These are phyloP conservation scores for Carex kokanica DNA, from an alignment of 176 grass and related monocot species.

Conservation along the genomic window DNA sequence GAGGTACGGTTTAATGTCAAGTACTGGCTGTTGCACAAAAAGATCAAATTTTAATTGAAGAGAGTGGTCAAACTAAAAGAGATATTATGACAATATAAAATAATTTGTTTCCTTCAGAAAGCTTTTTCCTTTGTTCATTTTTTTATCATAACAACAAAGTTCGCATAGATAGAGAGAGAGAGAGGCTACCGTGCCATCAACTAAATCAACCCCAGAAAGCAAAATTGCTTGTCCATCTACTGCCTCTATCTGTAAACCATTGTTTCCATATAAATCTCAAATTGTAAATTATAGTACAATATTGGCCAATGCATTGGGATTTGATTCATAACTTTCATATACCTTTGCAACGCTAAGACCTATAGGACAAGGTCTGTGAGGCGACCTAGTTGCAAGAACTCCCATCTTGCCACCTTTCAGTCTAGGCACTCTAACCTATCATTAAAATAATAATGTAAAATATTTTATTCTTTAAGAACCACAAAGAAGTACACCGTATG, in stretches of 20 bases:
- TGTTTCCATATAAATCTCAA: background rate
- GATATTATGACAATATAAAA: background rate
- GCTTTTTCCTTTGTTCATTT: background rate
- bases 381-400: constrained; percentile 77
- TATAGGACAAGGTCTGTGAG: constrained; percentile 89
- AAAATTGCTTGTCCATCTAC: constrained; percentile 65
- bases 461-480: background rate
- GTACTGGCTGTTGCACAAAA: constrained; percentile 65
- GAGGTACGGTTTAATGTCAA: constrained; percentile 97
- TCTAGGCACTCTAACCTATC: constrained; percentile 90
- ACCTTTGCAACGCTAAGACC: constrained; percentile 96
- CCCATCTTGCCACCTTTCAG: constrained; percentile 89
- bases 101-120: background rate
- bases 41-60: constrained; percentile 2
- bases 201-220: constrained; percentile 97
- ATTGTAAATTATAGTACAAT: background rate
- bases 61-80: constrained; percentile 23
- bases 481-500: constrained; percentile 8
- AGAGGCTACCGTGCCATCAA: constrained; percentile 68
- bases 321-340: constrained; percentile 16
- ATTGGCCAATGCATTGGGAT: background rate
- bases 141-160: background rate
- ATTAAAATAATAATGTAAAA: constrained; percentile 16
- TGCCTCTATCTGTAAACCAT: constrained; percentile 65
- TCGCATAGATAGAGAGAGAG: constrained; percentile 12